These are phyloP conservation scores for Camelina neglecta DNA, from an alignment of 345 rosid species.

Conservation along the genomic window DNA sequence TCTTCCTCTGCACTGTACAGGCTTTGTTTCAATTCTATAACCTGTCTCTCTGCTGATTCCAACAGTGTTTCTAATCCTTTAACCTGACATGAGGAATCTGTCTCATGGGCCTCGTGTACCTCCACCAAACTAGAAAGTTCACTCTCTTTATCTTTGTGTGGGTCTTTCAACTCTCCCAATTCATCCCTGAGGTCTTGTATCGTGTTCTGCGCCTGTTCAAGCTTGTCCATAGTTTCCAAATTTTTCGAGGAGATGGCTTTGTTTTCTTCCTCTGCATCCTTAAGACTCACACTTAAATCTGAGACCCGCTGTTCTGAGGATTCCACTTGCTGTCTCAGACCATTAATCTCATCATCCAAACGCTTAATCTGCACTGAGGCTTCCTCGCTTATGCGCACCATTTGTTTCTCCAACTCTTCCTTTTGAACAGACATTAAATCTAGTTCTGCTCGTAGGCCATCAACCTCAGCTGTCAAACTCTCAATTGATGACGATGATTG, in stretches of 20 bases:
- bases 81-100: no score
- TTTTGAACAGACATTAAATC: conserved; percentile 54
- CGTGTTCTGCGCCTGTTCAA: conserved; percentile 48
- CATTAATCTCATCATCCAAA: conserved; percentile 56
- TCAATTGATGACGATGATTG: conserved; percentile 59
- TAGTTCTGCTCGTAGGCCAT: conserved; percentile 49
- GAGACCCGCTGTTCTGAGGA: conserved; percentile 56
- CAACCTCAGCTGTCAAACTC: conserved; percentile 58
- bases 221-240: conserved; percentile 56
- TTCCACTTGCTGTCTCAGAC: conserved; percentile 57
- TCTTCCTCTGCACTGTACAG: no score
- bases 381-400: conserved; percentile 57
- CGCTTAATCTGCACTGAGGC: conserved; percentile 53
- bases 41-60: no score
- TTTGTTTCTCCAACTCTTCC: conserved; percentile 67
- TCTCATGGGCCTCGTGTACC: conserved; percentile 46
- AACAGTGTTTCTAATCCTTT: no score
- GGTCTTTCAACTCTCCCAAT: conserved; percentile 52
- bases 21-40: no score
- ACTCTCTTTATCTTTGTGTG: conserved; percentile 61
- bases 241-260: conserved; percentile 55
- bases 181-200: conserved; percentile 51
- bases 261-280: conserved; percentile 56
- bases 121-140: conserved; percentile 53
- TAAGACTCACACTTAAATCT: conserved; percentile 52